Evolutionary conservation across 768 basidiomycete genomes (phyloP).

Genomic region (Astraeus odoratus): DNA sequence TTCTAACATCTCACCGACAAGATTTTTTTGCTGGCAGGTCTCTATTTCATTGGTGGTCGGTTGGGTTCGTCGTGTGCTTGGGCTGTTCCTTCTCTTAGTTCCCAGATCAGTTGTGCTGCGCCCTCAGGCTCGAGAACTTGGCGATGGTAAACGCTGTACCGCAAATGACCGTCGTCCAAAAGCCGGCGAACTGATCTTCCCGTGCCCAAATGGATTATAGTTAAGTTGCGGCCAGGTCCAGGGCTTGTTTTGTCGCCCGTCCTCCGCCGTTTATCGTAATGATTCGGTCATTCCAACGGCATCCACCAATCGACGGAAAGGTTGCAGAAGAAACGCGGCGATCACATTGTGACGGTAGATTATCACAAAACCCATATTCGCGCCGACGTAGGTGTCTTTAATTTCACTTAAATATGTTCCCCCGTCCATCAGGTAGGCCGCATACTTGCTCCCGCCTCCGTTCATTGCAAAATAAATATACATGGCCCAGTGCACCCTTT

Average conservation of each 20-base stretch:
- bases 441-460: background rate
- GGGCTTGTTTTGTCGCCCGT: constrained; percentile 20
- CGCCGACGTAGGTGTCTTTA: constrained; percentile 22
- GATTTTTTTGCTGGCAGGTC: background rate
- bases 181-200: background rate
- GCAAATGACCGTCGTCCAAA: constrained; percentile 7
- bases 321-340: constrained; percentile 27
- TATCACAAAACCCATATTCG: constrained; percentile 30
- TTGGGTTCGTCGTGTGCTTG: background rate
- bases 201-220: constrained; percentile 3
- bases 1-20: too few relatives aligned
- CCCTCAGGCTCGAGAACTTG: constrained; percentile 3
- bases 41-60: background rate
- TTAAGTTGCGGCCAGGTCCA: constrained; percentile 18
- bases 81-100: background rate
- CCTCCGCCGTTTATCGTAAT: constrained; percentile 26
- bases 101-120: background rate
- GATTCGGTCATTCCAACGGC: constrained; percentile 27
- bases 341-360: constrained; percentile 30
- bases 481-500: constrained; percentile 4
- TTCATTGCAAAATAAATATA: constrained; percentile 1
- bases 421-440: constrained; percentile 7
- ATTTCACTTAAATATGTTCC: constrained; percentile 22
- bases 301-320: constrained; percentile 23
- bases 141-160: constrained; percentile 1